Conservation (phyloP, 768 basidiomycete species). For the Boletus subcaerulescens region DNA sequence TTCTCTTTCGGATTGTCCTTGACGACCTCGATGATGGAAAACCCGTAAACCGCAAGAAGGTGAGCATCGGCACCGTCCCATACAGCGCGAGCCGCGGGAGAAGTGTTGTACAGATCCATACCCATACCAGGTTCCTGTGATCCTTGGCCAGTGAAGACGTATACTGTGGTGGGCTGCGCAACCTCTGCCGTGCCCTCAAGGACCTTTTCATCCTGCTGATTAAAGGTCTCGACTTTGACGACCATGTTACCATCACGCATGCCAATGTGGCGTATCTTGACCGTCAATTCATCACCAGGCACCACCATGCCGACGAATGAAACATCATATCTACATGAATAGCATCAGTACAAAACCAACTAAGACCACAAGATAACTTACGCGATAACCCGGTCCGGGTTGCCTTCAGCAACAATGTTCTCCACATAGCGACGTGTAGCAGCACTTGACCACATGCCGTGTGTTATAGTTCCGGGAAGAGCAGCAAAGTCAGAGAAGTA, state of each 20-base stretch:
- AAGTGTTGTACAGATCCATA: constrained; percentile 94
- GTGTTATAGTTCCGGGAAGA: constrained; percentile 95
- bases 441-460: constrained; percentile 96
- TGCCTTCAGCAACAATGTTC: constrained; percentile 88
- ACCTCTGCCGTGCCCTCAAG: constrained; percentile 92
- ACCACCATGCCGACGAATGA: constrained; percentile 97
- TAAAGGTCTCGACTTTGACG: constrained; percentile 83
- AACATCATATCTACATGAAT: constrained; percentile 71
- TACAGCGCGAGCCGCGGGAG: constrained; percentile 91
- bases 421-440: constrained; percentile 92
- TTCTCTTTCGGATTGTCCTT: constrained; percentile 98
- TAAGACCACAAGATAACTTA: constrained; percentile 41
- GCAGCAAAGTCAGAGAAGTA: constrained; percentile 95
- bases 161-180: constrained; percentile 86
- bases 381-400: constrained; percentile 87
- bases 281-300: constrained; percentile 81
- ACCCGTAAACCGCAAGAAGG: constrained; percentile 91
- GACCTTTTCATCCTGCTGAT: constrained; percentile 86
- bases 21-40: constrained; percentile 98
- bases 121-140: constrained; percentile 99
- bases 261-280: constrained; percentile 84
- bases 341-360: constrained; percentile 1
- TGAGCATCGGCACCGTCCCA: constrained; percentile 98
- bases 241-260: constrained; percentile 95
- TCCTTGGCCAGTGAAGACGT: constrained; percentile 98